These are phyloP conservation scores for Notholithocarpus densiflorus DNA, from an alignment of 306 rosid species.

Conservation along the genomic window DNA sequence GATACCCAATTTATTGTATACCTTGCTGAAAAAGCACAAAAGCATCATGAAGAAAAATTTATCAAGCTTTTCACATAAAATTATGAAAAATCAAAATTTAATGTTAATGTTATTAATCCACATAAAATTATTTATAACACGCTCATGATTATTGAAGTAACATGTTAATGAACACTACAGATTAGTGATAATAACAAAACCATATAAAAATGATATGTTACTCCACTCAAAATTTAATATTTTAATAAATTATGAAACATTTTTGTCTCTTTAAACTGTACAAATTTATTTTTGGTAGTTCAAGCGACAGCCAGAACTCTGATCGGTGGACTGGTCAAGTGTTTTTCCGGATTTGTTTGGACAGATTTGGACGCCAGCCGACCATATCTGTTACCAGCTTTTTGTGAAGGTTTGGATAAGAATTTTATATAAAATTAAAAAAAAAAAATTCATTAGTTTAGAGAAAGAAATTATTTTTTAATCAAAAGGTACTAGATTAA, in stretches of 20 bases:
- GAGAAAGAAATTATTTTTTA: neutral
- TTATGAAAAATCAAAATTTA: too few relatives aligned
- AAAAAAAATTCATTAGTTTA: neutral
- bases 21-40: too few relatives aligned
- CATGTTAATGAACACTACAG: neutral
- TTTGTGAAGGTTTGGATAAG: neutral
- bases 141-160: too few relatives aligned
- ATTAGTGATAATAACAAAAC: too few relatives aligned
- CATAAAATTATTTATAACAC: neutral
- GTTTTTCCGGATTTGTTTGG: neutral
- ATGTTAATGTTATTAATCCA: neutral
- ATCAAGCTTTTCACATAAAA: too few relatives aligned
- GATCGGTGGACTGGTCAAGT: neutral
- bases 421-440: neutral
- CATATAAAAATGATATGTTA: too few relatives aligned
- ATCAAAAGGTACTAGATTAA: neutral
- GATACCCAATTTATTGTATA: too few relatives aligned
- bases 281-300: too few relatives aligned
- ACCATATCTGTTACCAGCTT: neutral
- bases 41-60: too few relatives aligned
- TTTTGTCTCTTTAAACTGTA: too few relatives aligned
- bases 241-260: too few relatives aligned
- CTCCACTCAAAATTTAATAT: too few relatives aligned
- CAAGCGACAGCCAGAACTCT: neutral
- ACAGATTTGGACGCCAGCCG: neutral